A percentile compares a stretch with the other conserved stretches of the same genome.
phyloP scores from a whole-genome alignment of 805 yeast species.

The Komagataella kurtzmanii region DNA sequence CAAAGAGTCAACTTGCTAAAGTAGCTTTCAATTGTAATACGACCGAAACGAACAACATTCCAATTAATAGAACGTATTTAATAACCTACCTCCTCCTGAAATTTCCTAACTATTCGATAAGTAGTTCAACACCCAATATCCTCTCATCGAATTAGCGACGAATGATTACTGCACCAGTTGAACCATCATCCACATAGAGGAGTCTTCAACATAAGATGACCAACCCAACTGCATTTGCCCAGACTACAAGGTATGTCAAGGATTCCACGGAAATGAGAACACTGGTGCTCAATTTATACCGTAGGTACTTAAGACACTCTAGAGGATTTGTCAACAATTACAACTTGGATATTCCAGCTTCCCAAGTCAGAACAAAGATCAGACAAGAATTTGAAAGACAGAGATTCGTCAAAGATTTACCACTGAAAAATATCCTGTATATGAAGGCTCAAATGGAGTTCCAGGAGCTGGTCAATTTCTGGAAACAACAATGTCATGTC shows the following conservation, averaged over 20 bases:
- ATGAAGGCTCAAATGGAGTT: slow-evolving; percentile 86
- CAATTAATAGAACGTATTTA: no score
- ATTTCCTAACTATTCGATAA: neutral
- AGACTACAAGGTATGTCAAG: slow-evolving; percentile 57
- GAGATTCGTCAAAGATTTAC: slow-evolving; percentile 56
- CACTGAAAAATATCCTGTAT: slow-evolving; percentile 52
- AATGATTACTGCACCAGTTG: neutral
- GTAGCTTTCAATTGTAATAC: no score
- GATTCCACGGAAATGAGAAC: slow-evolving; percentile 45
- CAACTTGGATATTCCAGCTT: slow-evolving; percentile 65
- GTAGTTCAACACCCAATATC: neutral
- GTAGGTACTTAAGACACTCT: slow-evolving; percentile 54
- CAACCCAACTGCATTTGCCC: slow-evolving; percentile 73
- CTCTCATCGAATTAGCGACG: slow-evolving; percentile 1
- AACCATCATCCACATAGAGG: neutral
- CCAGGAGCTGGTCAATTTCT: slow-evolving; percentile 77
- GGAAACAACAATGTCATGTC: slow-evolving; percentile 84
- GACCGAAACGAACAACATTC: no score
- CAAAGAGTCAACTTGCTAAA: no score
- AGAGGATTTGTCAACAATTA: slow-evolving; percentile 40
- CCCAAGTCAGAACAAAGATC: slow-evolving; percentile 67
- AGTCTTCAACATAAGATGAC: slow-evolving; percentile 23
- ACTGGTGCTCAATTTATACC: slow-evolving; percentile 58
- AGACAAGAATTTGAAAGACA: slow-evolving; percentile 85
- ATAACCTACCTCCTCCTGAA: neutral